Base-by-base conservation (phyloP, 352 stramenopile species). In the Globisporangium spinosum region DNA sequence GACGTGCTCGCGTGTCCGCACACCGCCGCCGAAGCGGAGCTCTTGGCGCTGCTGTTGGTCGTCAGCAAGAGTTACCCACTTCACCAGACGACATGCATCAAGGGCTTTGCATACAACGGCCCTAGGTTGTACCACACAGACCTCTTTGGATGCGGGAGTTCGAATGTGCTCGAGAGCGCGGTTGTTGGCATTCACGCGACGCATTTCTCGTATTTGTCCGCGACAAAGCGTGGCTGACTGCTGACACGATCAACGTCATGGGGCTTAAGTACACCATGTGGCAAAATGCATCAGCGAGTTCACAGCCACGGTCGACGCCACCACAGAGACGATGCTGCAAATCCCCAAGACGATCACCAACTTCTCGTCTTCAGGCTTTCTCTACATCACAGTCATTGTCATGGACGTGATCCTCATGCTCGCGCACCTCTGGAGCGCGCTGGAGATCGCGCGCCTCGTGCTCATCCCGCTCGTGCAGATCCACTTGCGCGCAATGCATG, bases 191-290 rank as follows among this genome's bases (percentile, higher is more conserved):
- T 72, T 4, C 72, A 81, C 38, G 75, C 73, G 1, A 74, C 70
- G 4, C 62, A 32, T 9, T 84, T 89, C 55, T 58, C 55, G 13
- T 49, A 62, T 0, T 60, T 87, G 55, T 71, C 22, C 68, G 54
- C 4, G 64, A 83, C 66, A 87, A 83, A 47, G 68, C 73, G 7
- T 79, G 77, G 65, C 73, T 89, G 38, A 83, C 78, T 2, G 65
- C 72, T 0, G 77, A 89, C 62, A 68, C 74, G 15, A 43, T 87
- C 25, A 70, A 74, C 15, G 23, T 84, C 38, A 63, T 87, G 38
- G 80, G 72, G 5, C 66, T 81, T 51, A 68, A 69, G 56, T 87
- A 78, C 54, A 66, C 76, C 6, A 73, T 87, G 25, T 75, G 80
- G 10, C 75, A 87, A 43, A 84, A 87, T 75, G 69, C 22, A 69